Conservation (phyloP, 2,329 filamentous ascomycete species). For the Penicillium sp. region DNA sequence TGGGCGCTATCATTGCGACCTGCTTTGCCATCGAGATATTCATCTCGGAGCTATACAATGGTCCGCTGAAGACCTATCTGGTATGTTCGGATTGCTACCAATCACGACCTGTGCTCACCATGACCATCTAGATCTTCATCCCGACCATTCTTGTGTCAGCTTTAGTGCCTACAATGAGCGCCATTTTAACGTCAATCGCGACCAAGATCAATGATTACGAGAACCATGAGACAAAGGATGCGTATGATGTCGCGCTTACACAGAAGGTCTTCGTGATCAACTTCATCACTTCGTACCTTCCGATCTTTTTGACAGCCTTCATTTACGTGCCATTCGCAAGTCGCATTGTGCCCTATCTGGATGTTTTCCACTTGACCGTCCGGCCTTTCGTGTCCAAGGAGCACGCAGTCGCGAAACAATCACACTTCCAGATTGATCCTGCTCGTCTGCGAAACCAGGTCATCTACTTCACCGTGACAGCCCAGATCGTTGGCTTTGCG, state of each 20-base stretch:
- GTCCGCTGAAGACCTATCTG: slow-evolving; percentile 82
- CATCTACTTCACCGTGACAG: slow-evolving; percentile 95
- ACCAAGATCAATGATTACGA: slow-evolving; percentile 78
- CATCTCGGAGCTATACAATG: slow-evolving; percentile 90
- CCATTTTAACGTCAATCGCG: slow-evolving; percentile 78
- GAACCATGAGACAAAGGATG: slow-evolving; percentile 88
- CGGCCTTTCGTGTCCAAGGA: slow-evolving; percentile 74
- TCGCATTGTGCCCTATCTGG: slow-evolving; percentile 81
- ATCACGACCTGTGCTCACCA: slow-evolving; percentile 3
- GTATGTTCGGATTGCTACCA: slow-evolving; percentile 49
- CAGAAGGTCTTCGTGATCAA: slow-evolving; percentile 97
- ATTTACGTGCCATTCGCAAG: slow-evolving; percentile 93
- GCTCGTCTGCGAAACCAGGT: slow-evolving; percentile 84
- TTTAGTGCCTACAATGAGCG: slow-evolving; percentile 76
- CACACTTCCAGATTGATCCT: slow-evolving; percentile 78
- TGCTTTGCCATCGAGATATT: slow-evolving; percentile 97
- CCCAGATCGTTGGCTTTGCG: slow-evolving; percentile 85
- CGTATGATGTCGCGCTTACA: slow-evolving; percentile 79
- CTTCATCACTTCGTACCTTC: slow-evolving; percentile 94
- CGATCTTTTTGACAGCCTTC: slow-evolving; percentile 86
- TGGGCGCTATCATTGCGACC: slow-evolving; percentile 83
- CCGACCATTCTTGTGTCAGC: slow-evolving; percentile 84
- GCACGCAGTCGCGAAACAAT: slow-evolving; percentile 62
- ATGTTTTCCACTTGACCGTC: slow-evolving; percentile 79
- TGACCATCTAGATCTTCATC: slow-evolving; percentile 67